These are phyloP conservation scores for Allantophomopsis cytisporea DNA, from an alignment of 2,329 filamentous ascomycete species.

Conservation along the genomic window DNA sequence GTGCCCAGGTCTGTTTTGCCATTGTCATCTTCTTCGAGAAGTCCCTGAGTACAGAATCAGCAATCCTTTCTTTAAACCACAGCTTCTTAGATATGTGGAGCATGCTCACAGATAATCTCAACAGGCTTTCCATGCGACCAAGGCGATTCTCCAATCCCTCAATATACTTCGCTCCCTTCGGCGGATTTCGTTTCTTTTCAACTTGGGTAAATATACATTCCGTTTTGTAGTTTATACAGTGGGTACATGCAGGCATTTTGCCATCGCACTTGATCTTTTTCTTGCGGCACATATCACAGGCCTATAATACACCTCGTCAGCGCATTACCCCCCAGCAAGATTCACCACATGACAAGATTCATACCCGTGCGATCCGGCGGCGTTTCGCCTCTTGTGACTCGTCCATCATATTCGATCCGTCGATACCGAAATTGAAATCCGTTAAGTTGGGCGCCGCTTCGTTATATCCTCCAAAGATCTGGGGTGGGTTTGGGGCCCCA, in stretches of 20 bases:
- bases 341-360: slow-evolving; percentile 13
- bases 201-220: slow-evolving; percentile 96
- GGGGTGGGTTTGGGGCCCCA: slow-evolving; percentile 52
- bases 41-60: slow-evolving; percentile 28
- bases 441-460: slow-evolving; percentile 39
- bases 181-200: slow-evolving; percentile 95
- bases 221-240: slow-evolving; percentile 96
- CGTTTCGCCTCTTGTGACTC: slow-evolving; percentile 65
- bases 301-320: slow-evolving; percentile 17
- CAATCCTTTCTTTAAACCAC: slow-evolving; percentile 9
- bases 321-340: not conserved
- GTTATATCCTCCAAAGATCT: slow-evolving; percentile 55
- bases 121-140: slow-evolving; percentile 86
- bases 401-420: slow-evolving; percentile 41
- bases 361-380: slow-evolving; percentile 46
- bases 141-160: slow-evolving; percentile 90
- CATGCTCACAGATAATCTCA: slow-evolving; percentile 61
- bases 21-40: slow-evolving; percentile 75
- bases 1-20: slow-evolving; percentile 79
- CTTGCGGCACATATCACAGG: slow-evolving; percentile 65
- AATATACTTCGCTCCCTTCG: slow-evolving; percentile 97
- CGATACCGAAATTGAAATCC: slow-evolving; percentile 46
- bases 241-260: slow-evolving; percentile 85
- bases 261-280: slow-evolving; percentile 96
- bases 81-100: too few species aligned